Percentiles rank a stretch among this genome's conserved stretches.
These are phyloP conservation scores for Phaeotremella skinneri DNA, from an alignment of 768 basidiomycete genomes.

Conservation along the genomic window DNA sequence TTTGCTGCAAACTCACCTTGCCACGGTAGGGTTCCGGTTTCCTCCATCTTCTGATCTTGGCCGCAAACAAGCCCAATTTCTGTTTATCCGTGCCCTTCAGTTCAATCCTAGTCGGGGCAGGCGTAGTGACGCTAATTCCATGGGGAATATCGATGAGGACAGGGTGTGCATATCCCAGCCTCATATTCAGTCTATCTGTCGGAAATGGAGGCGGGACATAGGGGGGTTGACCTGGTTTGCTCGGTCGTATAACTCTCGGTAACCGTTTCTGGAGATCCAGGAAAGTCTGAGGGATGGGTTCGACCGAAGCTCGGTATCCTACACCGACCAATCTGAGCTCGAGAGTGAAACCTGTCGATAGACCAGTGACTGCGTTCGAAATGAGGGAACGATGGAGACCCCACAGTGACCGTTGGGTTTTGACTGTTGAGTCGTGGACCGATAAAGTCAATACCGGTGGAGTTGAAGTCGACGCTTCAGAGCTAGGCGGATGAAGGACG, in stretches of 20 bases:
- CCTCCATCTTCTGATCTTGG: conserved; percentile 75
- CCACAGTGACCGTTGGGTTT: conserved; percentile 86
- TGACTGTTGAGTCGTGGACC: conserved; percentile 60
- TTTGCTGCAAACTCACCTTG: conserved; percentile 64
- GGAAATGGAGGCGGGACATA: conserved; percentile 13
- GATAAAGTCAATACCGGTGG: conserved; percentile 27
- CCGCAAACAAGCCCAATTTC: conserved; percentile 78
- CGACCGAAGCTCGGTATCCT: conserved; percentile 83
- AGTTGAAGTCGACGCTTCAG: not conserved
- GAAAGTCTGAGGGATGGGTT: conserved; percentile 53
- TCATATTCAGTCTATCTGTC: conserved; percentile 66
- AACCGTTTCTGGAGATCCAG: conserved; percentile 28
- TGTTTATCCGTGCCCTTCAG: conserved; percentile 86
- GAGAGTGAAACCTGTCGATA: conserved; percentile 80
- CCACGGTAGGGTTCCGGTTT: conserved; percentile 97
- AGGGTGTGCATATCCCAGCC: conserved; percentile 86
- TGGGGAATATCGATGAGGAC: conserved; percentile 78
- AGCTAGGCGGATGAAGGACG: conserved; percentile 35
- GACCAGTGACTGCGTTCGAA: conserved; percentile 81
- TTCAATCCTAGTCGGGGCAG: conserved; percentile 76
- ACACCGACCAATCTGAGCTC: conserved; percentile 90
- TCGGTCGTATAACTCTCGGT: conserved; percentile 48
- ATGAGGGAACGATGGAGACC: conserved; percentile 90
- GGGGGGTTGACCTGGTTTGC: conserved; percentile 60
- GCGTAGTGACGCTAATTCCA: conserved; percentile 76